Percentiles rank a stretch among this genome's conserved stretches.
phyloP scores from a whole-genome alignment of 768 basidiomycete genomes.

The Termitomyces sp. region DNA sequence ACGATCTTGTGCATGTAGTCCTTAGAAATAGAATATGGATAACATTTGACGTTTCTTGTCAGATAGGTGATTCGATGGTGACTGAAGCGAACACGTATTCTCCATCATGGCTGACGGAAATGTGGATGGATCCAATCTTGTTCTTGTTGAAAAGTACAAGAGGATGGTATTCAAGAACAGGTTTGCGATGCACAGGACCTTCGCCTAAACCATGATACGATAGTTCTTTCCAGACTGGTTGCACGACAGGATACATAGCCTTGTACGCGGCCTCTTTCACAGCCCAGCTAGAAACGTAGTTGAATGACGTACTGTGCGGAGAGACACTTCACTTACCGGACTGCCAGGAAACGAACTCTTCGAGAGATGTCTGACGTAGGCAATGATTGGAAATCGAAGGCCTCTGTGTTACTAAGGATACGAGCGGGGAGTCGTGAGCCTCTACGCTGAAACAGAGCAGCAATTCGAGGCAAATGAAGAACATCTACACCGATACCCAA shows the following conservation, averaged over 20 bases:
- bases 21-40: background rate
- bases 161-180: conserved; percentile 41
- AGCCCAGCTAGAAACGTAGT: conserved; percentile 52
- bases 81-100: conserved; percentile 72
- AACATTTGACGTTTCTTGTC: background rate
- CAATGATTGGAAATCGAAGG: conserved; percentile 32
- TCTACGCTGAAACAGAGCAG: conserved; percentile 45
- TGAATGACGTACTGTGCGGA: background rate
- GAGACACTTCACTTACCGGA: conserved; percentile 49
- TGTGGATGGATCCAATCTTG: conserved; percentile 42
- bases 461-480: conserved; percentile 63
- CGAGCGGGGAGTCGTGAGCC: conserved; percentile 46
- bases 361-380: conserved; percentile 15
- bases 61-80: conserved; percentile 41
- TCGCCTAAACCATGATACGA: conserved; percentile 35
- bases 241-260: conserved; percentile 60
- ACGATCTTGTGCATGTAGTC: background rate
- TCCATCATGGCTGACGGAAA: conserved; percentile 80
- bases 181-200: conserved; percentile 23
- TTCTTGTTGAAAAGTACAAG: conserved; percentile 12
- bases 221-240: conserved; percentile 74
- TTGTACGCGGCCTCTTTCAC: conserved; percentile 88
- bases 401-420: conserved; percentile 56
- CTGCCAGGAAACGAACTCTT: conserved; percentile 54
- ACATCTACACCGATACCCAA: conserved; percentile 77